phyloP scores from a whole-genome alignment of 345 rosid genomes.

The Eucalyptus dawsonii region DNA sequence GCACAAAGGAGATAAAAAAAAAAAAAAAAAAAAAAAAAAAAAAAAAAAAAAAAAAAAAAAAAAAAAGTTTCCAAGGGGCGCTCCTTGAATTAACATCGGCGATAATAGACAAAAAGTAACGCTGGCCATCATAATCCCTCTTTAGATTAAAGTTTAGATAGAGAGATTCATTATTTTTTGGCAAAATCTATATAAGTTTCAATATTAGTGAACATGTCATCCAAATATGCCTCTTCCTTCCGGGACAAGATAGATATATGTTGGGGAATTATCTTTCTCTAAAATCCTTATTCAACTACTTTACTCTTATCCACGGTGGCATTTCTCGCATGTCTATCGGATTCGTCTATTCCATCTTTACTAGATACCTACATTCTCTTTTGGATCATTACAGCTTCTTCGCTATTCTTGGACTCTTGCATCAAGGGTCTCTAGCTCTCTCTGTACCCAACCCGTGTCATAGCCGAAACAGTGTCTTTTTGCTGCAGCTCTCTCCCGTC shows the following conservation, averaged over 20 bases:
- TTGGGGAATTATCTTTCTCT: background rate
- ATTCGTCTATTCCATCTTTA: background rate
- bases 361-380: background rate
- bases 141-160: background rate
- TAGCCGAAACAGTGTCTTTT: background rate
- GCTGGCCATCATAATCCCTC: background rate
- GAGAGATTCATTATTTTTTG: background rate
- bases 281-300: background rate
- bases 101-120: background rate
- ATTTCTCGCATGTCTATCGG: background rate
- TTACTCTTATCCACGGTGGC: background rate
- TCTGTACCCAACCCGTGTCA: background rate
- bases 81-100: background rate
- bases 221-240: background rate
- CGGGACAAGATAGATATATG: background rate
- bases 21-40: background rate
- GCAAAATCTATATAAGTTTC: background rate
- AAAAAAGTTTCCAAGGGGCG: background rate
- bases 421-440: background rate
- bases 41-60: background rate
- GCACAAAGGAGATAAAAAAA: background rate
- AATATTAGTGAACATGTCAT: background rate
- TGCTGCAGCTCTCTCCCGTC: background rate
- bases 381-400: background rate
- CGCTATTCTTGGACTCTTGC: background rate